These are phyloP conservation scores for Penicillium sp. DNA, from an alignment of 2,329 filamentous ascomycete genomes.

Conservation along the genomic window DNA sequence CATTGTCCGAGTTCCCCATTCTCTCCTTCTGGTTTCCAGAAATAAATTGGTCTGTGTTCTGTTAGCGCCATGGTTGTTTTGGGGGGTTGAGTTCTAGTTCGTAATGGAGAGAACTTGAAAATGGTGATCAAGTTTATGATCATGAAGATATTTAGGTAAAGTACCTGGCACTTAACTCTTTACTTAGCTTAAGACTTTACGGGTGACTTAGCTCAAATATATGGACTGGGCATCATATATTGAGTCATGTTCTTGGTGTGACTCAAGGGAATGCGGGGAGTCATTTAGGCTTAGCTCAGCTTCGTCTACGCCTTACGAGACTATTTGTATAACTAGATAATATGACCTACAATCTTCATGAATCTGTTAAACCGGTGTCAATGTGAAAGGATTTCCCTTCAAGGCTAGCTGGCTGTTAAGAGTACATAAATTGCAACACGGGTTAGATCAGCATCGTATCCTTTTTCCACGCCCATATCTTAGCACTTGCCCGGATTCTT, in stretches of 20 bases:
- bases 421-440: background rate
- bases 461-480: background rate
- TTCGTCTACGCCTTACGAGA: background rate
- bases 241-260: too few relatives aligned
- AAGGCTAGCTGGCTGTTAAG: background rate
- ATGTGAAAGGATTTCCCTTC: background rate
- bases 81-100: background rate
- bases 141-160: too few relatives aligned
- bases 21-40: slow-evolving; percentile 14
- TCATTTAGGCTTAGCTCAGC: background rate
- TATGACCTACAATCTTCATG: too few relatives aligned
- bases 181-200: too few relatives aligned
- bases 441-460: background rate
- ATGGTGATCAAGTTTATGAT: too few relatives aligned
- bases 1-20: slow-evolving; percentile 11
- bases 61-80: background rate
- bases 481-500: background rate
- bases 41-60: slow-evolving; percentile 6
- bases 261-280: background rate
- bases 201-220: too few relatives aligned
- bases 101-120: background rate
- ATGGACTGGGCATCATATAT: too few relatives aligned
- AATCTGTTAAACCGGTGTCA: background rate
- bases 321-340: too few relatives aligned
- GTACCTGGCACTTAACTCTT: too few relatives aligned